These are phyloP conservation scores for Dendrothele bispora DNA, from an alignment of 768 basidiomycete genomes.

Conservation along the genomic window DNA sequence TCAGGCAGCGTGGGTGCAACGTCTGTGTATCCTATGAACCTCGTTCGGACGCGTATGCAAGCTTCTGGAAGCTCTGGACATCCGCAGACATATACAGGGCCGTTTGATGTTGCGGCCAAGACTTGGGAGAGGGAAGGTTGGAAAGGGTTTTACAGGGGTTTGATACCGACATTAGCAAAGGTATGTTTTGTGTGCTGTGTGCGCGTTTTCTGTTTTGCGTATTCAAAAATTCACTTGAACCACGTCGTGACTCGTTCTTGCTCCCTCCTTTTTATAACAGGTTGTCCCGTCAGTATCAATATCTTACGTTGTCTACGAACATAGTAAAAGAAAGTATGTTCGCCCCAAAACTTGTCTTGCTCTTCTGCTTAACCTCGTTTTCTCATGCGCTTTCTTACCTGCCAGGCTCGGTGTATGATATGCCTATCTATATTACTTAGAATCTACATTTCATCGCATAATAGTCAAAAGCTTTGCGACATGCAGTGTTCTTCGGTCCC, in stretches of 20 bases:
- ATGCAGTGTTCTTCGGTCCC: too few species aligned
- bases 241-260: not conserved
- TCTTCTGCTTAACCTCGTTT: slow-evolving; percentile 11
- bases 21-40: slow-evolving; percentile 88
- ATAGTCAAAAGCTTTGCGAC: too few species aligned
- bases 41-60: slow-evolving; percentile 92
- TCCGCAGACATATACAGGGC: slow-evolving; percentile 87
- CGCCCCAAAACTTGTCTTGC: not conserved
- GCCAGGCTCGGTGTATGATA: slow-evolving; percentile 38
- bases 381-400: too few species aligned
- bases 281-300: slow-evolving; percentile 97
- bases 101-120: slow-evolving; percentile 77
- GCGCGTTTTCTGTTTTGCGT: not conserved
- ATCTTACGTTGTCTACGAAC: slow-evolving; percentile 93
- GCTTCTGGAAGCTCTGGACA: slow-evolving; percentile 96
- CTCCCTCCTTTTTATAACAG: slow-evolving; percentile 36
- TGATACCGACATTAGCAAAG: slow-evolving; percentile 93
- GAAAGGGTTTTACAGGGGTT: slow-evolving; percentile 91
- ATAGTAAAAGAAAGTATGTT: slow-evolving; percentile 73
- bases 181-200: slow-evolving; percentile 34
- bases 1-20: slow-evolving; percentile 94
- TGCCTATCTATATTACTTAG: too few species aligned
- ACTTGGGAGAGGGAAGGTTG: slow-evolving; percentile 87
- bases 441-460: too few species aligned
- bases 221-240: not conserved